Base-by-base conservation (phyloP, 1,284 basidiomycete genomes). In the Erythrobasidium hasegawianum region DNA sequence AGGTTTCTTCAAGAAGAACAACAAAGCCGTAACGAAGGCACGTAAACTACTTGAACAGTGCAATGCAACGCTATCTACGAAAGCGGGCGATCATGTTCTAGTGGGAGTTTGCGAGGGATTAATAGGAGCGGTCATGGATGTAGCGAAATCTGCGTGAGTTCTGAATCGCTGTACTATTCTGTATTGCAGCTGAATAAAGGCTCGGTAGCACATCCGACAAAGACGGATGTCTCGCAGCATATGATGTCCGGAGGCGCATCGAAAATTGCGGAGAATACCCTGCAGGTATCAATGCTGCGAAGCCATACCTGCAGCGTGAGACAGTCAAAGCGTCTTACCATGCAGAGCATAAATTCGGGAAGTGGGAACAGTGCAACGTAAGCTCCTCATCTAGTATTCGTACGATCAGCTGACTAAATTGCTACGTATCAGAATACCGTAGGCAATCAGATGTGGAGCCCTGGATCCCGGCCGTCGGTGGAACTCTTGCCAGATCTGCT, bases 211-310 rank as follows among this genome's bases (percentile, higher is more conserved):
- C 43, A 47, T 18, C 16, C 16, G 43, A 24, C 43, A 24, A 47
- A 47, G n/a, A n/a, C 14, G 43, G 43, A n/a, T 47, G 43, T 24
- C 16, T 47, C 7, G 43, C 43, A 18, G 5, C 43, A 52, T 98
- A 98, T 74, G 95, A 98, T 75, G 84, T 97, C n/a, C 87, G 96
- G 5, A 79, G 90, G 29, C 43, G 16, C 7, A 5, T 18, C 8
- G 43, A 47, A 24, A 47, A 95, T 77, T 96, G 96, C 1, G 90
- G 97, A 89, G 95, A 95, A 77, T 99, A 96, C 94, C 95, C 95
- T 4, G 86, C 87, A 14, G 91, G 91, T 71, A 83, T 97, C 20
- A 76, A 81, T 9, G 84, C 87, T 49, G 82, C 96, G 33, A 87
- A 86, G 40, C 79, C 81, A 1, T 97, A 94, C 76, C 84, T 99